Evolutionary conservation across 2,329 filamentous ascomycete genomes (phyloP).

Genomic region (Cladosporium halotolerans): DNA sequence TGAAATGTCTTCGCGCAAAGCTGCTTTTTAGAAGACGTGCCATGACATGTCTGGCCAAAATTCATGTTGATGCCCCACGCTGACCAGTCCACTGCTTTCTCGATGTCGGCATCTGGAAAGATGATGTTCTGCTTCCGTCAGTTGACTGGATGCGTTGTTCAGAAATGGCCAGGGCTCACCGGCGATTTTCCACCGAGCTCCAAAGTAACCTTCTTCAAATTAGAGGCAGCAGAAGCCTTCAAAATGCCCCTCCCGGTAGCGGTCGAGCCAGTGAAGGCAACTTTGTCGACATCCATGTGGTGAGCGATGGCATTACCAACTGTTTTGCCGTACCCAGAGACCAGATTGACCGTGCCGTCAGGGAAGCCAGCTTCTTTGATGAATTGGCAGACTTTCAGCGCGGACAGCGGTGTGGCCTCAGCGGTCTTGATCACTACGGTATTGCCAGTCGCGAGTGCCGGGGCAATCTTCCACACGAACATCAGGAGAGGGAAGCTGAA

Average conservation of each 20-base stretch:
- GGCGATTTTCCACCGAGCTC: conserved; percentile 76
- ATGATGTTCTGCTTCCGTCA: conserved; percentile 54
- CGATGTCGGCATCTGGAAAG: conserved; percentile 71
- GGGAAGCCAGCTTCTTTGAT: conserved; percentile 69
- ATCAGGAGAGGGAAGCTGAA: conserved; percentile 59
- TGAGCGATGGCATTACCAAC: conserved; percentile 60
- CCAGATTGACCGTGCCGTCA: conserved; percentile 52
- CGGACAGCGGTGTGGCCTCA: conserved; percentile 57
- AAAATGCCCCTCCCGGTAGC: conserved; percentile 67
- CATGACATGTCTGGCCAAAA: conserved; percentile 58
- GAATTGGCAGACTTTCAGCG: conserved; percentile 32
- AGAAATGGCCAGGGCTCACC: too few species aligned
- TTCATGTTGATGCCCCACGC: conserved; percentile 58
- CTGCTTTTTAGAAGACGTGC: too few species aligned
- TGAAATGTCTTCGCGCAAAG: too few species aligned
- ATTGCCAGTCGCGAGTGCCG: conserved; percentile 67
- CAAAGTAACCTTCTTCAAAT: conserved; percentile 76
- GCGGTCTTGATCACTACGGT: conserved; percentile 57
- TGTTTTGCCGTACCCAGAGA: conserved; percentile 29
- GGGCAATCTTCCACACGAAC: conserved; percentile 76
- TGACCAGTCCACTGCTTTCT: conserved; percentile 71
- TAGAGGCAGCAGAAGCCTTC: conserved; percentile 70
- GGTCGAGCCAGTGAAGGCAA: conserved; percentile 76
- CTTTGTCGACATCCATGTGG: conserved; percentile 78
- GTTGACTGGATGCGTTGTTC: too few species aligned